These are phyloP conservation scores for Cicer judaicum DNA, from an alignment of 306 rosid genomes.

Conservation along the genomic window DNA sequence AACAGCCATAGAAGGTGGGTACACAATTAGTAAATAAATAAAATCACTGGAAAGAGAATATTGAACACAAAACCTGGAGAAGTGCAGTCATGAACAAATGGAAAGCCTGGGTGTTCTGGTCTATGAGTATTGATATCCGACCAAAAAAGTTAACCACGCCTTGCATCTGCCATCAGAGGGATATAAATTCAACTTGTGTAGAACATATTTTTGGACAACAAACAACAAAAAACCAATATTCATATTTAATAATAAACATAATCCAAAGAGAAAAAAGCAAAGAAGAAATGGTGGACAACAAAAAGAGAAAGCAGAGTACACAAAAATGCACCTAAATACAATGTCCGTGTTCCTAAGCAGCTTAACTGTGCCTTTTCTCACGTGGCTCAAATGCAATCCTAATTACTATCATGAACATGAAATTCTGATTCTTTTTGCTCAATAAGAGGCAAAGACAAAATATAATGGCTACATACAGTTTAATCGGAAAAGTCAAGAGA, in stretches of 20 bases:
- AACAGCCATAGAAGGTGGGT: conserved; percentile 8
- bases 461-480: background rate
- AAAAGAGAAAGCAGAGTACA: background rate
- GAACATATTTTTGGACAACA: conserved; percentile 15
- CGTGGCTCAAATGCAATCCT: conserved; percentile 17
- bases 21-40: conserved; percentile 30
- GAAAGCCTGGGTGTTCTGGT: conserved; percentile 97
- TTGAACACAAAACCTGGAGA: conserved; percentile 75
- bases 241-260: background rate
- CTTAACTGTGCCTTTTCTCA: conserved; percentile 8
- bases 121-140: conserved; percentile 91
- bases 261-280: background rate
- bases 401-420: conserved; percentile 30
- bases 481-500: background rate
- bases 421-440: conserved; percentile 14
- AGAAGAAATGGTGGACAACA: background rate
- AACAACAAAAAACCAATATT: conserved; percentile 19
- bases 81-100: conserved; percentile 96
- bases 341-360: conserved; percentile 24
- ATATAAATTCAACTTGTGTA: conserved; percentile 33
- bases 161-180: conserved; percentile 66
- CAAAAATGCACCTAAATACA: conserved; percentile 24
- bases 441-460: conserved; percentile 22
- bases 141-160: conserved; percentile 95
- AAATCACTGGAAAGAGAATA: conserved; percentile 27